Percentiles rank a stretch among this genome's conserved stretches.
phyloP scores from a whole-genome alignment of 106 monocot genomes.

The Apostasia shenzhenica region DNA sequence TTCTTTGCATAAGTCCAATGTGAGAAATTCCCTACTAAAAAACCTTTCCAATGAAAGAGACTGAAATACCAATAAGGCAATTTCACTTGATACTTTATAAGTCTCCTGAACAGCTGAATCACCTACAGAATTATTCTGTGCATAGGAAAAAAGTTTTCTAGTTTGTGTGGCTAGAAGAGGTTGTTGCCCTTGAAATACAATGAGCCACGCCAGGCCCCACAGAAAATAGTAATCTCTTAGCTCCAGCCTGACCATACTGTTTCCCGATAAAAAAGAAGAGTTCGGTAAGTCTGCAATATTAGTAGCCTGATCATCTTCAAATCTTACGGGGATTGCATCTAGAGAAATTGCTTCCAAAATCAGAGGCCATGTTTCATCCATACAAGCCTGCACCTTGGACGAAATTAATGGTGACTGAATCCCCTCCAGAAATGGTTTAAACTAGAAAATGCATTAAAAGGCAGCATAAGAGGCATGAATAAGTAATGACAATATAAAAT shows the following conservation, averaged over 20 bases:
- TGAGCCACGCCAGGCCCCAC: slow-evolving; percentile 72
- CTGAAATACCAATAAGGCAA: slow-evolving; percentile 37
- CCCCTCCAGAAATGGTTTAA: slow-evolving; percentile 88
- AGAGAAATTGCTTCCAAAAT: slow-evolving; percentile 68
- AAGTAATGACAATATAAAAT: not conserved
- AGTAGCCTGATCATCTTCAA: slow-evolving; percentile 21
- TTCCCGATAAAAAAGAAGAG: slow-evolving; percentile 40
- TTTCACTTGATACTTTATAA: slow-evolving; percentile 25
- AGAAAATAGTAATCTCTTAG: slow-evolving; percentile 62
- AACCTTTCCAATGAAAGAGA: slow-evolving; percentile 58
- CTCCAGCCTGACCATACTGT: slow-evolving; percentile 70
- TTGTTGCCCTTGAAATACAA: slow-evolving; percentile 58
- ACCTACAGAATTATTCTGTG: slow-evolving; percentile 7
- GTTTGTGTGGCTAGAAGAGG: slow-evolving; percentile 8
- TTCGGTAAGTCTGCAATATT: slow-evolving; percentile 19
- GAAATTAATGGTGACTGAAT: slow-evolving; percentile 79
- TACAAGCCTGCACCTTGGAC: slow-evolving; percentile 59
- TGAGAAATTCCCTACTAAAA: slow-evolving; percentile 50
- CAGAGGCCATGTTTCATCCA: slow-evolving; percentile 64
- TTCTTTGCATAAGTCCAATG: slow-evolving; percentile 58
- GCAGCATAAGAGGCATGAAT: not conserved
- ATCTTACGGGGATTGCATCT: slow-evolving; percentile 58
- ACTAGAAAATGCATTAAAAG: slow-evolving; percentile 32
- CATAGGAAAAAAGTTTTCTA: slow-evolving; percentile 12
- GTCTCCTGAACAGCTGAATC: slow-evolving; percentile 16